A percentile compares a stretch with the other conserved stretches of the same genome.
Evolutionary conservation across 1,284 basidiomycete species (phyloP).

Genomic region (Cryptococcus sp.): DNA sequence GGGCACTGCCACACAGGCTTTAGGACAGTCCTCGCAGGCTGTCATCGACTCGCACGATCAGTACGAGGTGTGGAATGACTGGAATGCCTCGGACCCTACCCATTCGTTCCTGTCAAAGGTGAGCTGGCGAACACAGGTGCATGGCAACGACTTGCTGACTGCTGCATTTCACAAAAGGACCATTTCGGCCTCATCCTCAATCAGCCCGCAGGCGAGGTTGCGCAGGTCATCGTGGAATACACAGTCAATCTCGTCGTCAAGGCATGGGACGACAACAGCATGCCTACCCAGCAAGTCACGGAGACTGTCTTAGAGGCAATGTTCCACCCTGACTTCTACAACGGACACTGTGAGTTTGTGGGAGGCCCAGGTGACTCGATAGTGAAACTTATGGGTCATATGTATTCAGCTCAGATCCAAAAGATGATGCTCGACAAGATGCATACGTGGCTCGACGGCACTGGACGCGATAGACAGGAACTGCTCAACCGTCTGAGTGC

Average conservation of each 20-base stretch:
- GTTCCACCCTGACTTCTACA: slow-evolving; percentile 86
- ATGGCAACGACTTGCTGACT: neutral
- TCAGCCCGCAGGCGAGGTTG: slow-evolving; percentile 73
- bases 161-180: slow-evolving; percentile 21
- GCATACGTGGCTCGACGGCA: slow-evolving; percentile 59
- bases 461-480: slow-evolving; percentile 60
- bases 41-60: slow-evolving; percentile 79
- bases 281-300: slow-evolving; percentile 63
- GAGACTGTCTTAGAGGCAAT: slow-evolving; percentile 74
- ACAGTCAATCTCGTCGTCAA: slow-evolving; percentile 63
- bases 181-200: slow-evolving; percentile 49
- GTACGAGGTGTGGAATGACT: slow-evolving; percentile 76
- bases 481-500: slow-evolving; percentile 66
- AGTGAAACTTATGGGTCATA: neutral
- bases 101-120: slow-evolving; percentile 61
- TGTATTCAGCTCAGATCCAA: slow-evolving; percentile 69
- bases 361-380: neutral
- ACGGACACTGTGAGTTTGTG: slow-evolving; percentile 53
- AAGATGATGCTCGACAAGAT: slow-evolving; percentile 66
- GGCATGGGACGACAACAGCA: slow-evolving; percentile 76
- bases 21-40: slow-evolving; percentile 67
- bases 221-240: slow-evolving; percentile 63
- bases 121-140: slow-evolving; percentile 34
- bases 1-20: slow-evolving; percentile 68
- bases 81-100: slow-evolving; percentile 76